Evolutionary conservation across 108 stramenopile genomes (phyloP), one percentile per base, ranked within the genome.

Genomic region (Conticribra guillardii): DNA sequence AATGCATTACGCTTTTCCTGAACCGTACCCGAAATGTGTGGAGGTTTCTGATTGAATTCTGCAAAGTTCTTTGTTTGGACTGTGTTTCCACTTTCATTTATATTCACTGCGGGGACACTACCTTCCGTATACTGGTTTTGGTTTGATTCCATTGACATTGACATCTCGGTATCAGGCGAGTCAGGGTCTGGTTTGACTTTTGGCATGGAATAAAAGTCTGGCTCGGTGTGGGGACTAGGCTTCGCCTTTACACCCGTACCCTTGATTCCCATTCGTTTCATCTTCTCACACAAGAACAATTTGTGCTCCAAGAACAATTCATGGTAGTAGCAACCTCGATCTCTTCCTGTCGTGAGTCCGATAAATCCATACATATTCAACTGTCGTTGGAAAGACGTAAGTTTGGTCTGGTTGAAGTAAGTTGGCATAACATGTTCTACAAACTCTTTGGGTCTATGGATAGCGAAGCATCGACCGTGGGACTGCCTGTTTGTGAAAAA

Each of bases 351-450:
- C 7, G 82, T 87, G 15, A 90, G 80, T 29, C 87, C 82, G 29
- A 58, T 18, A 59, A 94, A 91, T n/a, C 83, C 86, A 64, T 94
- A 91, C 3, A 94, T 69, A 65, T 96, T 95, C 46, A 97, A 77
- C 72, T 97, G 95, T 9, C 94, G 50, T 64, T 97, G 95, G 61
- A 97, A 94, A 24, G 87, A 87, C 23, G 90, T 80, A 65, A 89
- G 71, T 51, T 91, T 87, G 48, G 92, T 88, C 59, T 94, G 96
- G 23, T 89, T 87, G 79, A 97, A 97, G 78, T 95, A 96, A 8
- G 74, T 71, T 7, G 93, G 92, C 88, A 98, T 85, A 29, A 97
- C 63, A 24, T 87, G 22, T 17, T 67, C 60, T 9, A 89, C 87
- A 70, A 94, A 89, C 9, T 83, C 85, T 34, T 83, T 80, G 4